These are phyloP conservation scores for Triticum aestivum DNA, from an alignment of 176 grass and related monocot genomes.

Conservation along the genomic window DNA sequence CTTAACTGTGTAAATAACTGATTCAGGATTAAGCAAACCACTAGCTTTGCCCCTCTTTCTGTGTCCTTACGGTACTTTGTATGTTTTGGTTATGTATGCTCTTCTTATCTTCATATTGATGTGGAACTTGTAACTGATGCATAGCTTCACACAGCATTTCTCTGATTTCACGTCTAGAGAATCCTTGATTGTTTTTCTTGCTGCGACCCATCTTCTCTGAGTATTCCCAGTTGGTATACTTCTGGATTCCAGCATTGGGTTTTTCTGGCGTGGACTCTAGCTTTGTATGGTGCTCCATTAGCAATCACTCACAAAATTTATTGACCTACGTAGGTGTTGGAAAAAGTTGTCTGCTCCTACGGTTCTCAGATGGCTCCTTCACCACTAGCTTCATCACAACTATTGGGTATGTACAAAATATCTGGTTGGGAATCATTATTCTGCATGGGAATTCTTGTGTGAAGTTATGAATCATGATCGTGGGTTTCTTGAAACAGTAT, in stretches of 20 bases:
- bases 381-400: conserved; percentile 68
- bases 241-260: not conserved
- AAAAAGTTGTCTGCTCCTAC: conserved; percentile 64
- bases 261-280: not conserved
- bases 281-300: not conserved
- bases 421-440: not conserved
- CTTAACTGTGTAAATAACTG: not conserved
- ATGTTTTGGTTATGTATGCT: not conserved
- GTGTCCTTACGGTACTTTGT: not conserved
- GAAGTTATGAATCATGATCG: not conserved
- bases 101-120: not conserved
- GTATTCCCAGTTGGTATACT: not conserved
- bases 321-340: conserved; percentile 47
- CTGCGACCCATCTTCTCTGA: not conserved
- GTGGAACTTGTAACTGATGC: not conserved
- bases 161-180: not conserved
- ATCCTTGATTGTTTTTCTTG: not conserved
- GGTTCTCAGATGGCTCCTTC: conserved; percentile 71
- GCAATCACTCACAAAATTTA: not conserved
- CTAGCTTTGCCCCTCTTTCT: not conserved
- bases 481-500: conserved; percentile 42
- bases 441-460: not conserved
- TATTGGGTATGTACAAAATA: conserved; percentile 47
- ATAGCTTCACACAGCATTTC: not conserved
- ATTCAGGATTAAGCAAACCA: not conserved